phyloP scores from a whole-genome alignment of 1,139 yeast genomes.

The Debaryomycetaceae sp. region DNA sequence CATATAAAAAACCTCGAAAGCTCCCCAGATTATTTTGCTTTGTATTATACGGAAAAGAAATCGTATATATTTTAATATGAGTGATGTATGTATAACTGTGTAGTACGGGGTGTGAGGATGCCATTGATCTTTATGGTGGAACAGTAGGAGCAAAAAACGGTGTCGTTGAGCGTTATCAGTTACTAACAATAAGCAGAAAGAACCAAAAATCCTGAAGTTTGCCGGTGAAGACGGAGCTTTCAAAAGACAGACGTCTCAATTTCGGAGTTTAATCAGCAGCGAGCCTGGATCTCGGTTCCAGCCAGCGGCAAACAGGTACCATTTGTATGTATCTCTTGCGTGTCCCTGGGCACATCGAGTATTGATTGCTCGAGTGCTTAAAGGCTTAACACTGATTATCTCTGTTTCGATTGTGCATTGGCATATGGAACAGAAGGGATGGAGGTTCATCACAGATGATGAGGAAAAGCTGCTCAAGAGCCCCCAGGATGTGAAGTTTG shows the following conservation, averaged over 20 bases:
- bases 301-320: slow-evolving; percentile 80
- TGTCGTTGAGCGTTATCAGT: not conserved
- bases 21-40: too few species aligned
- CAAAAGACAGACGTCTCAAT: slow-evolving; percentile 45
- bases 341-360: slow-evolving; percentile 98
- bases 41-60: too few species aligned
- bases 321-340: slow-evolving; percentile 80
- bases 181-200: slow-evolving; percentile 6
- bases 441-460: slow-evolving; percentile 61
- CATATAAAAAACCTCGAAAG: too few species aligned
- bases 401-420: slow-evolving; percentile 82
- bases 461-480: slow-evolving; percentile 18
- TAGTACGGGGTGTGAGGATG: not conserved
- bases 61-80: too few species aligned
- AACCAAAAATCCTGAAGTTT: slow-evolving; percentile 36
- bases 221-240: slow-evolving; percentile 53
- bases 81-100: slow-evolving; percentile 1
- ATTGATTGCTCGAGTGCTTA: slow-evolving; percentile 68
- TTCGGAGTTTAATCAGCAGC: slow-evolving; percentile 58
- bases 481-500: slow-evolving; percentile 43
- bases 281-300: slow-evolving; percentile 60
- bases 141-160: not conserved
- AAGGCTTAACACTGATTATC: slow-evolving; percentile 65
- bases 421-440: slow-evolving; percentile 80
- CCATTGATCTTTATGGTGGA: not conserved